Conservation (phyloP, 306 rosid genomes). For the Acmispon strigosus region DNA sequence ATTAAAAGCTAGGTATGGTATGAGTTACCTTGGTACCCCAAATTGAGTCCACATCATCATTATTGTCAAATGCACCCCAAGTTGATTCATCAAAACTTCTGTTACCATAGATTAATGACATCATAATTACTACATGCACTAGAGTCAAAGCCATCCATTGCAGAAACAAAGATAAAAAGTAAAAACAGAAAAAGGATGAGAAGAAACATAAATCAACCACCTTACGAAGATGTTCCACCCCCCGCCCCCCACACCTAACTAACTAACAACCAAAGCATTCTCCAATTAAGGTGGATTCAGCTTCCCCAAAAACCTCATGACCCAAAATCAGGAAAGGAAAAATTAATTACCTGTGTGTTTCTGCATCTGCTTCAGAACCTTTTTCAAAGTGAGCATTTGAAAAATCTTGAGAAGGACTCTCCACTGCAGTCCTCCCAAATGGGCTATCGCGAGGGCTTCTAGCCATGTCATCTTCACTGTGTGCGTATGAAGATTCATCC, state of each 20-base stretch:
- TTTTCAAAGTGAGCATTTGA: constrained; percentile 45
- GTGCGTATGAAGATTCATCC: constrained; percentile 59
- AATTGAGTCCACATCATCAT: constrained; percentile 79
- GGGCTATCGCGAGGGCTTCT: constrained; percentile 76
- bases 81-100: constrained; percentile 81
- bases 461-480: constrained; percentile 54
- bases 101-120: constrained; percentile 26
- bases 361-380: constrained; percentile 60
- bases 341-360: constrained; percentile 49
- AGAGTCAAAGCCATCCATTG: constrained; percentile 5
- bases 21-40: constrained; percentile 78
- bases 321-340: background rate
- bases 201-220: background rate
- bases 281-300: no score
- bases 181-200: background rate
- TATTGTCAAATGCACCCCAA: constrained; percentile 87
- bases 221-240: background rate
- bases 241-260: background rate
- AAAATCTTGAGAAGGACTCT: constrained; percentile 61
- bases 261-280: no score
- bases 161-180: background rate
- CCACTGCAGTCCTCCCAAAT: constrained; percentile 48
- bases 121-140: constrained; percentile 20
- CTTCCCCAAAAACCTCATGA: background rate
- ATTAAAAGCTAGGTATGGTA: background rate